Evolutionary conservation across 1,284 basidiomycete genomes (phyloP), one percentile per base, ranked within the genome.

Genomic region (Meripilus lineatus): DNA sequence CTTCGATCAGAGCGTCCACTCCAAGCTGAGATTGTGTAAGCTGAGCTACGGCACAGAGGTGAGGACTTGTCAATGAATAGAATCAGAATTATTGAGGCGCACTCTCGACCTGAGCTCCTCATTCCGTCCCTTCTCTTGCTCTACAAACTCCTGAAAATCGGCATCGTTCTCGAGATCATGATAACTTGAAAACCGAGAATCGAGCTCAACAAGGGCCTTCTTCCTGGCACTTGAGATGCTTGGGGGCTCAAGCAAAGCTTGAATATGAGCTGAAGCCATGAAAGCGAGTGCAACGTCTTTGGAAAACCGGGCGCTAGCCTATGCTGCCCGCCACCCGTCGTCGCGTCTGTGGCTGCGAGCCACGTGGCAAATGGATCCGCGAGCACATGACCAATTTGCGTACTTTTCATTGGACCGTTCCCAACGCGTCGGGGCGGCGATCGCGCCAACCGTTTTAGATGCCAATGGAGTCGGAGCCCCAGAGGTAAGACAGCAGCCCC

Each of bases 251-350:
- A 75, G 70, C 14, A 84, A 56, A 14, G 62, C 57, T 47, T 63
- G 69, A 35, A 86, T 71, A 47, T 72, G 68, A 33, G 62, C 51
- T 18, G 77, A 75, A 45, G 73, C 64, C 78, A 81, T 82, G 21
- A 5, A 25, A n/a, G n/a, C n/a, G n/a, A n/a, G n/a, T n/a, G n/a
- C n/a, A 20, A 14, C 20, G 36, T 38, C n/a, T n/a, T n/a, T n/a
- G n/a, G n/a, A n/a, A n/a, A n/a, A n/a, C n/a, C n/a, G n/a, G n/a
- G n/a, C n/a, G n/a, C n/a, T n/a, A n/a, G n/a, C n/a, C n/a, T n/a
- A n/a, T n/a, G n/a, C n/a, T n/a, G n/a, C n/a, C n/a, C n/a, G n/a
- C n/a, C n/a, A n/a, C n/a, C n/a, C n/a, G n/a, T n/a, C n/a, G n/a
- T n/a, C n/a, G n/a, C n/a, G n/a, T n/a, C n/a, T n/a, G n/a, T n/a